phyloP scores from a whole-genome alignment of 164 flowering plant genomes.

The Stephania japonica region DNA sequence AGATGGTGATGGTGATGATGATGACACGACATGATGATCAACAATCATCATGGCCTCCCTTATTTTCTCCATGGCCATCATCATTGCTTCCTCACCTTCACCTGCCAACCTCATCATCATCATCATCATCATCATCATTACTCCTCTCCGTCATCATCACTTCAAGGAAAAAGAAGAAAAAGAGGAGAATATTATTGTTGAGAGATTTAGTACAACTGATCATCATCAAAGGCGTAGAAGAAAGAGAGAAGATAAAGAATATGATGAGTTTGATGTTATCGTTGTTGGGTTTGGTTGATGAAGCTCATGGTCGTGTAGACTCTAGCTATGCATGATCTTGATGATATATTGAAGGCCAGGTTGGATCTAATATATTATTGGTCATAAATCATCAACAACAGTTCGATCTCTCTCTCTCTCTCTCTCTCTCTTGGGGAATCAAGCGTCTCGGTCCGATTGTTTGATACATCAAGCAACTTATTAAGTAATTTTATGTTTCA shows the following conservation, averaged over 20 bases:
- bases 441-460: constrained; percentile 24
- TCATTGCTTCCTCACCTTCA: constrained; percentile 25
- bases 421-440: constrained; percentile 23
- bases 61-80: constrained; percentile 25
- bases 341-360: background rate
- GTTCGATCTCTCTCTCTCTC: background rate
- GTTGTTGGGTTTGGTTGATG: background rate
- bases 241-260: background rate
- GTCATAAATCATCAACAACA: background rate
- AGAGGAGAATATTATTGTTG: background rate
- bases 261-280: background rate
- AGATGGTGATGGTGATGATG: too few relatives aligned
- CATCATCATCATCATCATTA: constrained; percentile 12
- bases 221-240: constrained; percentile 3
- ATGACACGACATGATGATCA: constrained; percentile 10
- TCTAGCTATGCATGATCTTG: background rate
- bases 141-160: constrained; percentile 3
- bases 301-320: background rate
- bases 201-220: too few relatives aligned
- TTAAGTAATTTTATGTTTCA: background rate
- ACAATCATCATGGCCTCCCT: constrained; percentile 40
- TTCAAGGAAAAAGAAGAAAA: constrained; percentile 13
- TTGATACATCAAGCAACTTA: constrained; percentile 27
- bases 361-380: background rate
- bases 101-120: constrained; percentile 21